phyloP scores from a whole-genome alignment of 2,329 filamentous ascomycete genomes.

The Alternaria tenuissima region DNA sequence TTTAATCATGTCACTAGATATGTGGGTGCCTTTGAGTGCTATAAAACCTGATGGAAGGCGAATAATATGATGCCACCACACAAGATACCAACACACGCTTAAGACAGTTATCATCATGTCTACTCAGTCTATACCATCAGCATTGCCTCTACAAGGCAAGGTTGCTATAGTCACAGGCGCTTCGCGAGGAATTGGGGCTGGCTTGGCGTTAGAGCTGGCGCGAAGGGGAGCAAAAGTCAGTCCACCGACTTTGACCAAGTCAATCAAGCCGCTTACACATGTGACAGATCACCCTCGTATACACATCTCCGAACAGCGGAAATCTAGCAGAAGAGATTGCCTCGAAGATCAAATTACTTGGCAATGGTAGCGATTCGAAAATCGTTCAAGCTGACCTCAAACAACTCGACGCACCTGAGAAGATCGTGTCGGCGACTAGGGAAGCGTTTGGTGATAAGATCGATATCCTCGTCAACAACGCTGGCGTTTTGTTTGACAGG shows the following conservation, averaged over 20 bases:
- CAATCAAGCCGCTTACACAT: slow-evolving; percentile 11
- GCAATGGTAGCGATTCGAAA: slow-evolving; percentile 49
- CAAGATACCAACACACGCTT: background rate
- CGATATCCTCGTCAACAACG: slow-evolving; percentile 57
- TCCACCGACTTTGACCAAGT: background rate
- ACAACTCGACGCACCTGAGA: slow-evolving; percentile 42
- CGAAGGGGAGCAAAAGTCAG: slow-evolving; percentile 55
- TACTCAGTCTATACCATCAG: slow-evolving; percentile 11
- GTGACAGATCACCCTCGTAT: slow-evolving; percentile 53
- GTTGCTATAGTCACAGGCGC: slow-evolving; percentile 61
- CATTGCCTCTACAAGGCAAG: slow-evolving; percentile 41
- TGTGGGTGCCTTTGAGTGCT: background rate
- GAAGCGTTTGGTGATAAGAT: slow-evolving; percentile 51
- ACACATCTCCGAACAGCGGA: slow-evolving; percentile 52
- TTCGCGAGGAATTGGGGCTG: slow-evolving; percentile 60
- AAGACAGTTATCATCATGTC: slow-evolving; percentile 19
- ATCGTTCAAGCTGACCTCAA: slow-evolving; percentile 53
- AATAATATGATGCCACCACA: background rate
- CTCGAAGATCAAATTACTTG: slow-evolving; percentile 44
- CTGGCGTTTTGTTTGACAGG: slow-evolving; percentile 41
- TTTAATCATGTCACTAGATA: background rate
- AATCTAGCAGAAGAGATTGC: slow-evolving; percentile 45
- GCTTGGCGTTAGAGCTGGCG: slow-evolving; percentile 59
- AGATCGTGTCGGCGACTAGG: slow-evolving; percentile 50
- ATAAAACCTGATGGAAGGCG: background rate